Percentiles rank a stretch among this genome's conserved stretches.
Evolutionary conservation across 202 grass and related monocot species (phyloP).

Genomic region (Schoenoplectus tabernaemontani): DNA sequence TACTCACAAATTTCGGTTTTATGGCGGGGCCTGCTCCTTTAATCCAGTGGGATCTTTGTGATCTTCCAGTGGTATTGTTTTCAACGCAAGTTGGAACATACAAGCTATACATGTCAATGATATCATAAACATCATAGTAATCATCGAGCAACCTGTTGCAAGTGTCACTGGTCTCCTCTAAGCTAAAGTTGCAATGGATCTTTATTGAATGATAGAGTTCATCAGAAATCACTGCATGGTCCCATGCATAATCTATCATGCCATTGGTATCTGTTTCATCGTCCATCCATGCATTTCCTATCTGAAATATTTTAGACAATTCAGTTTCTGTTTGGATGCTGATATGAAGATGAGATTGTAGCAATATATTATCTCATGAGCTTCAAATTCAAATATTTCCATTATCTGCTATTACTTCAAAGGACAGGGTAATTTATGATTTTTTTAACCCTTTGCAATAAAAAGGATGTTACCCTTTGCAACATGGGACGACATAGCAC

Average conservation of each 20-base stretch:
- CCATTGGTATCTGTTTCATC: slow-evolving; percentile 82
- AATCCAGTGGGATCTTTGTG: slow-evolving; percentile 32
- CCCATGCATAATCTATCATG: slow-evolving; percentile 97
- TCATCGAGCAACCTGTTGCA: slow-evolving; percentile 46
- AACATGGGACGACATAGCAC: not conserved
- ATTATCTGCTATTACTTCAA: not conserved
- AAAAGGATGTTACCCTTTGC: not conserved
- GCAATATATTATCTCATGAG: not conserved
- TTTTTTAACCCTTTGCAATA: not conserved
- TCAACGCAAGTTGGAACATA: slow-evolving; percentile 67
- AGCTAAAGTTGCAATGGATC: slow-evolving; percentile 54
- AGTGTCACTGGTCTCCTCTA: slow-evolving; percentile 14
- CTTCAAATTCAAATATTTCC: not conserved
- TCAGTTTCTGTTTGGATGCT: slow-evolving; percentile 5
- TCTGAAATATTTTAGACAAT: slow-evolving; percentile 1
- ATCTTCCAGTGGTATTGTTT: not conserved
- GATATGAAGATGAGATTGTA: not conserved
- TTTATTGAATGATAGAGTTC: slow-evolving; percentile 60
- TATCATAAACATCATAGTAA: slow-evolving; percentile 69
- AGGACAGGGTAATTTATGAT: not conserved
- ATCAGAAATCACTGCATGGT: slow-evolving; percentile 96
- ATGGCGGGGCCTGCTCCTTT: slow-evolving; percentile 49
- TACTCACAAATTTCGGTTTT: slow-evolving; percentile 61
- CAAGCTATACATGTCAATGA: slow-evolving; percentile 99
- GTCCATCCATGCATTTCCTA: slow-evolving; percentile 89